Evolutionary conservation across 495 filamentous ascomycete species (phyloP).

Genomic region (Annulohypoxylon bovei): DNA sequence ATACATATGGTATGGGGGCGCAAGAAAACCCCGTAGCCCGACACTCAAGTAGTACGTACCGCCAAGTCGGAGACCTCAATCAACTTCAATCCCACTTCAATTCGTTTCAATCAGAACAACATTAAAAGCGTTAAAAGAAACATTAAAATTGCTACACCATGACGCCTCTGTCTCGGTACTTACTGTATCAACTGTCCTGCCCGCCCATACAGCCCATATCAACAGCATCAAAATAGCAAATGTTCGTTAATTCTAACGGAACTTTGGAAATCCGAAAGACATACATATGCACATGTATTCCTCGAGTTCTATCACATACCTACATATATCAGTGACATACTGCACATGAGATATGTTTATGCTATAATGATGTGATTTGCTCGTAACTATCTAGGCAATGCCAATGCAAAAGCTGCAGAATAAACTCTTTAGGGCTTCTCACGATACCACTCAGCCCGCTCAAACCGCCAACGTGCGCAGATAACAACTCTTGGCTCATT

Average conservation of each 20-base stretch:
- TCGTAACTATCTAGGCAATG: not conserved
- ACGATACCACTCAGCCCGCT: not conserved
- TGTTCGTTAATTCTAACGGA: not conserved
- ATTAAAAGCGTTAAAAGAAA: not conserved
- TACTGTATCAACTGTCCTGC: not conserved
- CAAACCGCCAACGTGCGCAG: not conserved
- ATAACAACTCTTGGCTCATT: constrained; percentile 8
- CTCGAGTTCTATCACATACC: too few species aligned
- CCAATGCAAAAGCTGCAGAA: not conserved
- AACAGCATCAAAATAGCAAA: not conserved
- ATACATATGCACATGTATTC: not conserved
- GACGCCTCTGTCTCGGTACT: constrained; percentile 10
- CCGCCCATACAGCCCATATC: too few species aligned
- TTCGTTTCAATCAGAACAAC: not conserved
- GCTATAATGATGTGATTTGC: constrained; percentile 21
- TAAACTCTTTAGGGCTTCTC: not conserved
- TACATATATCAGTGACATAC: too few species aligned
- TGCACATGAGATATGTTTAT: constrained; percentile 6
- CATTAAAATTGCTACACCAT: not conserved
- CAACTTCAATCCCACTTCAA: not conserved
- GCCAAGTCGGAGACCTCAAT: constrained; percentile 26
- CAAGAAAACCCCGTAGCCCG: not conserved
- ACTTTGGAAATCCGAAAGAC: not conserved
- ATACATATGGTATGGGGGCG: too few species aligned
- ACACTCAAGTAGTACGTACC: not conserved